Base-by-base conservation (phyloP, 768 basidiomycete genomes). In the Russula lepida region DNA sequence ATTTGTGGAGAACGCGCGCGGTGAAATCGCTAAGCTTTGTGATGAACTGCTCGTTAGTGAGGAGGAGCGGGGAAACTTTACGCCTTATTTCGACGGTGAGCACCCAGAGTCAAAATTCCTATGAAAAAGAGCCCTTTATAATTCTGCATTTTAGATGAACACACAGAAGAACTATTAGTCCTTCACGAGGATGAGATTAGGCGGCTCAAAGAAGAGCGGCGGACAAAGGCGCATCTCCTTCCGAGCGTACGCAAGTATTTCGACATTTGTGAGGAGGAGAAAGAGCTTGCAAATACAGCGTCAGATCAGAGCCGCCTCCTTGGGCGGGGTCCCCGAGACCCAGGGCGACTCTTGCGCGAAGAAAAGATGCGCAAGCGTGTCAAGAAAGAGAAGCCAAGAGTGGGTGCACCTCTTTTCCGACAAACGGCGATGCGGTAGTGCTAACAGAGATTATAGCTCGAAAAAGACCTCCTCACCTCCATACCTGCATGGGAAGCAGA, bases 321-420 rank as follows among this genome's bases (percentile, higher is more conserved):
- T 4, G 91, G 91, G 17, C 81, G 90, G 68, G 91, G 90, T 28
- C 76, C 85, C 3, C 79, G 92, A 58, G 89, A 93, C 76, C 88
- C 92, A 6, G 92, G 92, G 6, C 78, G 92, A 21, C 73, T 99
- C 37, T 74, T 98, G 55, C 81, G 92, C 61, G 95, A 99, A 73
- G 95, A 98, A 77, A 97, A 97, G 79, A 92, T 95, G 87, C 81
- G 95, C 56, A 98, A 98, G 72, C 79, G 95, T 30, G 93, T 99
- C 15, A 80, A 79, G 59, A 89, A 91, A 71, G 88, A 95, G 75
- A 98, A 97, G 69, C 95, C 95, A 28, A 82, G 89, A 70, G 95
- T 97, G 70, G 64, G 85, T 75, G 52, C 54, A 25, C 44, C 43
- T 33, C 43, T 33, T 41, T 37, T 49, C 23, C 13, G 13, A 46